A percentile compares a stretch with the other conserved stretches of the same genome.
phyloP scores from a whole-genome alignment of 75 land plant species.

The Cunninghamia lanceolata region DNA sequence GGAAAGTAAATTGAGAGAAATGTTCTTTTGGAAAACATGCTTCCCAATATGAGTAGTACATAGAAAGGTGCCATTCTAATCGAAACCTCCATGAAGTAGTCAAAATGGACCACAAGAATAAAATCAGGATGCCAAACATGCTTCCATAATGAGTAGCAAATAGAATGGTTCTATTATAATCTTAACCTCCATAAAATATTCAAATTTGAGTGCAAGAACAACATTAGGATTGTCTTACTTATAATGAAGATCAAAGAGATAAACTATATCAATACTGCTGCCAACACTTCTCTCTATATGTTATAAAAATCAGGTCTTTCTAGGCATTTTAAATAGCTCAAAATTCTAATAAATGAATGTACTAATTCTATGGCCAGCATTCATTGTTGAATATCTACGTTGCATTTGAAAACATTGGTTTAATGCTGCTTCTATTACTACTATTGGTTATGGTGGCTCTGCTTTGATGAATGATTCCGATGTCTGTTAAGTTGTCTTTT shows the following conservation, averaged over 20 bases:
- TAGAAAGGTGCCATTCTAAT: background rate
- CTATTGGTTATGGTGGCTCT: background rate
- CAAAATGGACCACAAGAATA: background rate
- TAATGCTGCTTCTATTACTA: background rate
- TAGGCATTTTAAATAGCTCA: background rate
- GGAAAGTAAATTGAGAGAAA: background rate
- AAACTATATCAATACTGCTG: background rate
- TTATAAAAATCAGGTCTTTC: background rate
- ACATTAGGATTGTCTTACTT: background rate
- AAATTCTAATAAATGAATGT: background rate
- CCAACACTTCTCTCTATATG: background rate
- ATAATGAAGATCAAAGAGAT: background rate
- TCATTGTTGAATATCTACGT: background rate
- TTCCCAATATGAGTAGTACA: background rate
- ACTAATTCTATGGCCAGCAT: background rate
- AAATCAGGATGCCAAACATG: background rate
- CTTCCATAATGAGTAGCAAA: background rate
- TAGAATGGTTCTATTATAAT: background rate
- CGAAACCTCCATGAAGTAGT: background rate
- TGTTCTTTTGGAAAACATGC: background rate
- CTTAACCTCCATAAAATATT: too few species aligned
- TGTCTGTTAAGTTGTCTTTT: background rate
- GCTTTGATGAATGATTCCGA: background rate
- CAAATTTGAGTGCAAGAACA: background rate
- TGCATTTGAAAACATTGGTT: background rate